A percentile compares a stretch with the other conserved stretches of the same genome.
phyloP scores from a whole-genome alignment of 331 rosid genomes.

The Cydonia oblonga region DNA sequence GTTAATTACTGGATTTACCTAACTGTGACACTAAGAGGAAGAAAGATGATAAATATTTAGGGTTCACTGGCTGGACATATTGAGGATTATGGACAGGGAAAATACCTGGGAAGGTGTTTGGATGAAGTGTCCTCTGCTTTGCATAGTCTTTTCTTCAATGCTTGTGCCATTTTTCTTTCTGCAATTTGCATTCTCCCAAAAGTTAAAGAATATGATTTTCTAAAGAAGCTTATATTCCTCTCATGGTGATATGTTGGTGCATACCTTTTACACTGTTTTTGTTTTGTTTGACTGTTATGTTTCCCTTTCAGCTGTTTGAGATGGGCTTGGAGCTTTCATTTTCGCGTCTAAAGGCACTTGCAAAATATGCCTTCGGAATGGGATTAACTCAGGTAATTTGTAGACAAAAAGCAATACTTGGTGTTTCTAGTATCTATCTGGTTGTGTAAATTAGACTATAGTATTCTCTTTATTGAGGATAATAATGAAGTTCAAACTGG shows the following conservation, averaged over 20 bases:
- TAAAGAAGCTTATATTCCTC: not conserved
- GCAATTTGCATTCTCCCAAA: not conserved
- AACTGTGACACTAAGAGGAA: not conserved
- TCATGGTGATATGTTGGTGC: not conserved
- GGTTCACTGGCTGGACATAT: not conserved
- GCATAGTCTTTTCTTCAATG: not conserved
- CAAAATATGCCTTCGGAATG: constrained; percentile 91
- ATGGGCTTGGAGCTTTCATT: constrained; percentile 99
- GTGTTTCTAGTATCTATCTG: not conserved
- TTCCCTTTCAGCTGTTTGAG: constrained; percentile 77
- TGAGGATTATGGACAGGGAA: not conserved
- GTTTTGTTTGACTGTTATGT: constrained; percentile 6
- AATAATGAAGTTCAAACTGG: not conserved
- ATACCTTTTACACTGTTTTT: not conserved
- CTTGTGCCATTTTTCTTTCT: not conserved
- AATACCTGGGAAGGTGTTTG: constrained; percentile 10
- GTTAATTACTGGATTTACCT: not conserved
- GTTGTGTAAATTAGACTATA: not conserved
- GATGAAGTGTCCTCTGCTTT: not conserved
- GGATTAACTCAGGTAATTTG: constrained; percentile 87
- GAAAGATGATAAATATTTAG: not conserved
- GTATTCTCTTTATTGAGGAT: not conserved
- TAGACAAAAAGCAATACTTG: not conserved
- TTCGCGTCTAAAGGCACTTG: constrained; percentile 96
- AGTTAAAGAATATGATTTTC: not conserved